Evolutionary conservation across 2,329 filamentous ascomycete genomes (phyloP), one percentile per base, ranked within the genome.

Genomic region (Ceratocystis papillata): DNA sequence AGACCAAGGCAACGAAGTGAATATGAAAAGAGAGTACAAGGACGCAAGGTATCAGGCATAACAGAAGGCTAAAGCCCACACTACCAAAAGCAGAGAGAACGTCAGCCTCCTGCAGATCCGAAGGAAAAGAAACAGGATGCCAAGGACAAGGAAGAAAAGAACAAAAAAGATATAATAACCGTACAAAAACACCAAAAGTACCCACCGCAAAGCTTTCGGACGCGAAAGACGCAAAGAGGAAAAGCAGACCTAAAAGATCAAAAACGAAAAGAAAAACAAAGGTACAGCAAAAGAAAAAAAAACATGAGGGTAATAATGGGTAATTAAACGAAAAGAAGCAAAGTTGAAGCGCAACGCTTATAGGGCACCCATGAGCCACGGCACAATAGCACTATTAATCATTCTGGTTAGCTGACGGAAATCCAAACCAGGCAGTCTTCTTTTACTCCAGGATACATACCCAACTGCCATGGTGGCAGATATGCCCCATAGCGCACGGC

Each of bases 391-490:
- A 67, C 77, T 79, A 64, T 53, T 22, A 25, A 25, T n/a, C 46
- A 65, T 7, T 41, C 15, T 41, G 37, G 37, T 41, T 41, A 41
- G 37, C 37, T 15, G 37, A 15, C 37, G 10, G 10, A 41, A 41
- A 4, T 41, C 12, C 3, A 41, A 41, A 5, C 37, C 5, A 41
- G 37, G 37, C 37, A 41, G 37, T 41, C 3, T 41, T 41, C 37
- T 15, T 41, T 12, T 12, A 15, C 37, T 15, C 37, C 10, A 15
- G 44, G 22, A 61, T 53, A 87, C 91, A 79, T 83, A 97, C 94
- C 92, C 92, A 75, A 96, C 83, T 67, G 89, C 90, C 74, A 96
- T 81, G 60, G 90, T 94, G 67, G 90, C 90, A 69, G 87, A 89
- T 64, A 97, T 83, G 67, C 94, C 93, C 69, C 96, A 82, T 68